Evolutionary conservation across 2,329 filamentous ascomycete genomes (phyloP), one percentile per base, ranked within the genome.

Genomic region (Juglanconis oblonga): DNA sequence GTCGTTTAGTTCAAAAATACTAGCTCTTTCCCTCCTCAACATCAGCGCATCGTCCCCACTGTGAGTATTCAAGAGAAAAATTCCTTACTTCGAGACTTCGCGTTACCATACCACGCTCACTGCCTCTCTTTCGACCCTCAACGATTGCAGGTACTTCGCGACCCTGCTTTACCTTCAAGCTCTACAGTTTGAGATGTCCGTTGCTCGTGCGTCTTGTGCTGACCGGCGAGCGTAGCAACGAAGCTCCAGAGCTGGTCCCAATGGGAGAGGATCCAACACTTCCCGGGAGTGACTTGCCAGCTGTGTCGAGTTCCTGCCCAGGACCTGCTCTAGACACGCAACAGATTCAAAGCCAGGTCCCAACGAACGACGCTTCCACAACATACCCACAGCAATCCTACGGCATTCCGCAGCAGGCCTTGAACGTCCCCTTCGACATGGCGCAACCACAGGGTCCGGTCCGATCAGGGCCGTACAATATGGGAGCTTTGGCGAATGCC

Each of bases 351-450:
- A 58, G 57, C 42, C 66, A 69, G 58, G 24, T 29, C 24, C 5
- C 24, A 62, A 66, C 52, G 62, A 63, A 35, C 65, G 57, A 62
- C 58, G 62, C 42, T 53, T 61, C 36, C 68, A 67, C 66, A 55
- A 63, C 66, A 29, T 68, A 69, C 45, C 67, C 70, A 53, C 65
- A 65, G 14, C 72, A 73, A 57, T 68, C 70, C 42, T 70, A 73
- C 62, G 66, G 65, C 17, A 65, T 69, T 17, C 66, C 72, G 4
- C 74, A 76, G 57, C 73, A 77, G 69, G 67, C 73, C 3, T 79
- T 78, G 64, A 70, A 73, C 17, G 68, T 71, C 35, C 79, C 81
- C 58, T 71, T 77, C 64, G 76, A 79, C 57, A 77, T 79, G 73
- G 64, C 71, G 49, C 68, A 71, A 42, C 62, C 63, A 32, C 74